Evolutionary conservation across 139 green algal genomes (phyloP), one percentile per base, ranked within the genome.

Genomic region (Tetratostichococcus sp.): DNA sequence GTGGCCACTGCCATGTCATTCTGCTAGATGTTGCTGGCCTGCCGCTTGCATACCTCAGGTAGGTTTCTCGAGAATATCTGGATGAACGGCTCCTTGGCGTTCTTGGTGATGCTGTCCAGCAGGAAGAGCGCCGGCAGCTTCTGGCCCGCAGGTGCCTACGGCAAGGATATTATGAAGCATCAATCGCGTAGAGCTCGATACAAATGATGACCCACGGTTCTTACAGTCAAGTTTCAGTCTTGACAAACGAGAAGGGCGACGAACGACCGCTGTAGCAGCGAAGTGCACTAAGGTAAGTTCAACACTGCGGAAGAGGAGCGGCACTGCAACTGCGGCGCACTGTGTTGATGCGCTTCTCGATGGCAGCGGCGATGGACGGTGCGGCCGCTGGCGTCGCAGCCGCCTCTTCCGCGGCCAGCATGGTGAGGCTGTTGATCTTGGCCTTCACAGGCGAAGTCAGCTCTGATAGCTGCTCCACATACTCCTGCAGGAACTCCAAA

Each of bases 71-170:
- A 67, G 34, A 95, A 95, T 0, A 81, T 66, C 8, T 67, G 33
- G 16, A 79, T 79, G 76, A 91, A 95, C 1, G 83, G 84, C 65
- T 88, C 80, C 0, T 83, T 77, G 6, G 93, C 80, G 57, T 91
- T 88, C 77, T 96, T 96, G 26, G 85, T 76, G 33, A 95, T 94
- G 75, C 82, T 91, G 68, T 95, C 90, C 14, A 96, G 31, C 26
- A 95, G 78, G 78, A 95, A 96, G 0, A 95, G 80, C 2, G 80
- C 82, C 2, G 86, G 88, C 57, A 95, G 82, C 85, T 95, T 94
- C 4, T 72, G 21, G 35, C 67, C n/a, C 4, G 79, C 30, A 30
- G 76, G 70, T 30, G 72, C 79, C 80, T 86, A 42, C 42, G 70
- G 2, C 0, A 1, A 2, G 14, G 57, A 2, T 14, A 62, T 62